Conservation (phyloP, 257 asterid species). For the Voacanga thouarsii region DNA sequence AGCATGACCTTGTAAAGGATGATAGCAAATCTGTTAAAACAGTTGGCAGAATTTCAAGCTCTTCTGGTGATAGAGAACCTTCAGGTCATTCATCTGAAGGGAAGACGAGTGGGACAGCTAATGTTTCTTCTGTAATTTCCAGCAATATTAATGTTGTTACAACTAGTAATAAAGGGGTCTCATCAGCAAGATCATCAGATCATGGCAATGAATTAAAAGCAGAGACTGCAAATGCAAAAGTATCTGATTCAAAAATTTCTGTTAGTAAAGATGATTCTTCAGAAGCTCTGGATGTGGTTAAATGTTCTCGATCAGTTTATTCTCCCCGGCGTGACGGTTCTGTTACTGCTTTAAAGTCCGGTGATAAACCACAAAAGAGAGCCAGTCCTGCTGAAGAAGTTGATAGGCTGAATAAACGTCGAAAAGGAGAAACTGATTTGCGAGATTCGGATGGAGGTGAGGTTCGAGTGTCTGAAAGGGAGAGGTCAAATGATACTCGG, state of each 20-base stretch:
- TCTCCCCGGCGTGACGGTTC: constrained; percentile 75
- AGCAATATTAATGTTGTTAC: constrained; percentile 45
- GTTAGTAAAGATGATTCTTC: constrained; percentile 57
- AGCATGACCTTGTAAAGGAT: constrained; percentile 67
- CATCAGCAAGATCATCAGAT: constrained; percentile 51
- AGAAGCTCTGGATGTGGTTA: constrained; percentile 55
- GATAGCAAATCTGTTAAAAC: constrained; percentile 65
- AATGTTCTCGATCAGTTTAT: constrained; percentile 57
- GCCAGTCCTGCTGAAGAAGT: constrained; percentile 77
- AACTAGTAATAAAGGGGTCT: constrained; percentile 47
- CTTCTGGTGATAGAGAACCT: constrained; percentile 36
- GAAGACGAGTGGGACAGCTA: constrained; percentile 33
- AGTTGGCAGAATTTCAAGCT: constrained; percentile 46
- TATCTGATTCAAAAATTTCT: constrained; percentile 55
- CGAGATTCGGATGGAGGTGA: constrained; percentile 69
- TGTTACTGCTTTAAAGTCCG: constrained; percentile 41
- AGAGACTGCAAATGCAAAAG: constrained; percentile 42
- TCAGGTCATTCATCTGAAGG: constrained; percentile 27
- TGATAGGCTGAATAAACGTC: constrained; percentile 80
- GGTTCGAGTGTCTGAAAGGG: constrained; percentile 63
- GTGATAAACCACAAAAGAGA: constrained; percentile 77
- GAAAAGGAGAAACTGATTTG: constrained; percentile 72
- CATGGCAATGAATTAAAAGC: constrained; percentile 46
- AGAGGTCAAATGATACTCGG: constrained; percentile 57
- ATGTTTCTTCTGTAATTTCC: constrained; percentile 44